Evolutionary conservation across 768 basidiomycete genomes (phyloP), one percentile per base, ranked within the genome.

Genomic region (Boletus huronensis): DNA sequence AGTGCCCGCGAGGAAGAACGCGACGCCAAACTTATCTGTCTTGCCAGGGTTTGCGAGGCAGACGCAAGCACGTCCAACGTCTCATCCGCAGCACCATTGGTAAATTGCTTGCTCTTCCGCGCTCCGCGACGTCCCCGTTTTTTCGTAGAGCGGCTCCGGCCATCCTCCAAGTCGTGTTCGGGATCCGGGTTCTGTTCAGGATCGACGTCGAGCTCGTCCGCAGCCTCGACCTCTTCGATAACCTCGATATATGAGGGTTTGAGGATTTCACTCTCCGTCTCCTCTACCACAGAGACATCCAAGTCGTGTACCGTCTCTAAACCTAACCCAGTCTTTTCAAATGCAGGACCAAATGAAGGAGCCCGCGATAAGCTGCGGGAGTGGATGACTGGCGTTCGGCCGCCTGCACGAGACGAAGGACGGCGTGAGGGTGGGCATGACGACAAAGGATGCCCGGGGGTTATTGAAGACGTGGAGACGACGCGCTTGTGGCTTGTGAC

Each of bases 121-220:
- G 86, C 83, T 38, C 93, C 93, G 48, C 93, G 80, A 71, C 91
- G 94, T 54, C 90, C 81, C 26, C 90, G 80, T 72, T 87, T 93
- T 68, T 82, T 84, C 42, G 81, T 87, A 44, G 89, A 90, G 11
- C 52, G 85, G 82, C 58, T 77, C 41, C 54, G 66, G 16, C 64
- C 71, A 44, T 65, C 67, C 10, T 77, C 76, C n/a, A 61, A 32
- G 17, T 75, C 74, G 5, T 53, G 52, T 34, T 73, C 71, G 38
- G 25, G 35, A 29, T 68, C 61, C n/a, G 29, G 42, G 32, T 23
- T 45, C 36, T 43, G 60, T 19, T 58, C 66, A 29, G 5, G 34
- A 38, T 63, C 72, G 17, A 41, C 3, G 11, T 59, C 73, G 23
- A 74, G 70, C 29, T 72, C 60, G 11, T 75, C 69, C 38, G 68